A percentile compares a stretch with the other conserved stretches of the same genome.
phyloP scores from a whole-genome alignment of 1,284 basidiomycete genomes.

The Tilletia indica region DNA sequence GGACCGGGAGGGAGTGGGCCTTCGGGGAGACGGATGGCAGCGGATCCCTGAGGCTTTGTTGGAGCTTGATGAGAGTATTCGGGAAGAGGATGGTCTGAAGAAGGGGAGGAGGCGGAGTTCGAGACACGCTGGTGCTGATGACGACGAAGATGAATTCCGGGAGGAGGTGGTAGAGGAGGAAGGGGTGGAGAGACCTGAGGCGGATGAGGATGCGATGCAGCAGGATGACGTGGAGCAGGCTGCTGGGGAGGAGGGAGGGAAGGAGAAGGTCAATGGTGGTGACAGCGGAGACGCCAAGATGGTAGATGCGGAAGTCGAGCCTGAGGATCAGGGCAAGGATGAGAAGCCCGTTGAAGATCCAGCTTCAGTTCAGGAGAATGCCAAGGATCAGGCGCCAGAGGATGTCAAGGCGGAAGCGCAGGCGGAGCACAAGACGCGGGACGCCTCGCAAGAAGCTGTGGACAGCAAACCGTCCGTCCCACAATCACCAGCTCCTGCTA shows the following conservation, averaged over 20 bases:
- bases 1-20: not conserved
- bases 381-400: not conserved
- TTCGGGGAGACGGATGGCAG: slow-evolving; percentile 16
- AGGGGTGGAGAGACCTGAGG: not conserved
- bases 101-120: slow-evolving; percentile 10
- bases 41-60: slow-evolving; percentile 3
- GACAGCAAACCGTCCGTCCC: too few species aligned
- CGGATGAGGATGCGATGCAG: slow-evolving; percentile 8
- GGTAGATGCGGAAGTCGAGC: not conserved
- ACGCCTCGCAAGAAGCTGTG: not conserved
- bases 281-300: slow-evolving; percentile 3
- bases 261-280: not conserved
- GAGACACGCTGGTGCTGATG: not conserved
- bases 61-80: slow-evolving; percentile 10
- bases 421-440: slow-evolving; percentile 21
- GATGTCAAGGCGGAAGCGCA: slow-evolving; percentile 9
- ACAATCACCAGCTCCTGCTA: too few species aligned
- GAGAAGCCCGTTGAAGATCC: not conserved
- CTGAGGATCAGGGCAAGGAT: not conserved
- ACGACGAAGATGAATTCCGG: not conserved
- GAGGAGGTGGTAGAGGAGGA: not conserved
- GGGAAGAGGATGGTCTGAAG: slow-evolving; percentile 15
- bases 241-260: not conserved
- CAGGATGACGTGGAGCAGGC: not conserved
- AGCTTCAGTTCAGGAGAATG: slow-evolving; percentile 17